Evolutionary conservation across 2,329 filamentous ascomycete genomes (phyloP), one percentile per base, ranked within the genome.

Genomic region (Colletotrichum plurivorum): DNA sequence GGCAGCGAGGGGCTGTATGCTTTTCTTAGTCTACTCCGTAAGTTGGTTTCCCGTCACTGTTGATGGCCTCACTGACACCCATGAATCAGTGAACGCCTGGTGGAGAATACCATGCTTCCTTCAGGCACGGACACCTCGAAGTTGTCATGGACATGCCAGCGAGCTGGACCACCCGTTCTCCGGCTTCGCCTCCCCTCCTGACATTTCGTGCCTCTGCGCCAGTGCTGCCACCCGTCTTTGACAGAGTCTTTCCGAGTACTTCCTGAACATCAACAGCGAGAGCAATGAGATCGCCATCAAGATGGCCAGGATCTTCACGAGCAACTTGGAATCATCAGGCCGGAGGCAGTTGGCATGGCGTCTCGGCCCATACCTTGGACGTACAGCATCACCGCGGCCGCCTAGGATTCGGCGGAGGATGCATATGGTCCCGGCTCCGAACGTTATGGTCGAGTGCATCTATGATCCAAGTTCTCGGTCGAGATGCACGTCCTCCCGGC

Each of bases 271-370:
- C 0, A 88, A 88, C 1, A 84, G 82, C 3, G 88, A 90, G 74
- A 84, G 81, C 52, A 88, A 84, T 69, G 89, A 92, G 71, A 88
- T 88, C 3, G 90, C 90, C 2, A 89, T 92, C 66, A 88, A 89
- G 65, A 83, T 92, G 72, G 89, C 90, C 4, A 92, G 92, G 72
- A 79, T 85, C 10, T 90, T 85, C 73, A 92, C 89, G 0, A 88
- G 89, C 1, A 91, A 89, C 59, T 92, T 89, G 72, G 89, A 92
- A 84, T 92, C 58, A 87, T 92, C 5, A 90, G 83, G 0, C 79
- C 92, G 18, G 84, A 83, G 0, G 85, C 85, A 88, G 85, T 41
- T 92, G 85, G 81, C 89, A 92, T 75, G 89, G 89, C 16, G 81
- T 92, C 67, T 91, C 89, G 0, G 83, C 83, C 1, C 85, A 83